These are phyloP conservation scores for Hypoxylon crocopeplum DNA, from an alignment of 495 filamentous ascomycete genomes.

Conservation along the genomic window DNA sequence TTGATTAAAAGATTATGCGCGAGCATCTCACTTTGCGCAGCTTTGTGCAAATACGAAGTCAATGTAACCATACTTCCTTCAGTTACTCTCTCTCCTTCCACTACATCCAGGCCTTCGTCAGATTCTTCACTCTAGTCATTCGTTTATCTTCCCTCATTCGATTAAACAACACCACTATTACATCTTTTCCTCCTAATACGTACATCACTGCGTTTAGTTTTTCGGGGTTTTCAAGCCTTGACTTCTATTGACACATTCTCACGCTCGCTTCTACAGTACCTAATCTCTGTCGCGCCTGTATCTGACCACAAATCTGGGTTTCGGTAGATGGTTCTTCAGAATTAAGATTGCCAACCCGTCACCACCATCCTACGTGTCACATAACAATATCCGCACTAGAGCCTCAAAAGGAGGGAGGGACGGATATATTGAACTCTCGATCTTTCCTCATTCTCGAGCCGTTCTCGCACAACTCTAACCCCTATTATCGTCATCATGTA, in stretches of 20 bases:
- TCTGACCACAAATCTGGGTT: constrained; percentile 13
- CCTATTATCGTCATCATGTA: constrained; percentile 42
- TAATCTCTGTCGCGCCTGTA: constrained; percentile 24
- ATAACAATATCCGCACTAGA: constrained; percentile 6
- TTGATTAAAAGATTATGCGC: constrained; percentile 37
- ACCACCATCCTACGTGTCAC: constrained; percentile 25
- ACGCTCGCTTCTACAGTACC: neutral
- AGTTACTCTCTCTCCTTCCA: constrained; percentile 12
- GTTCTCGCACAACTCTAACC: neutral
- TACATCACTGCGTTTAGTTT: constrained; percentile 13
- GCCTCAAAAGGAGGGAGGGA: constrained; percentile 24
- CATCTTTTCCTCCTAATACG: constrained; percentile 10
- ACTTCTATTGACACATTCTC: too few relatives aligned
- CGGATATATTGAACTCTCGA: constrained; percentile 17
- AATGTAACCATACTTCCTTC: constrained; percentile 35
- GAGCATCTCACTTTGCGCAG: constrained; percentile 11
- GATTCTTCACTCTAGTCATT: constrained; percentile 38
- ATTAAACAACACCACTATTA: constrained; percentile 20
- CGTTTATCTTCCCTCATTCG: constrained; percentile 33
- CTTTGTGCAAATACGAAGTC: constrained; percentile 41
- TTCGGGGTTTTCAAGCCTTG: too few relatives aligned
- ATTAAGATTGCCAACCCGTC: constrained; percentile 23
- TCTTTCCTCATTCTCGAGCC: constrained; percentile 9
- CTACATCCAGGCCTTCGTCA: constrained; percentile 26
- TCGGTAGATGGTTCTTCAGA: constrained; percentile 13